These are phyloP conservation scores for Trypanosomatidae sp. DNA, from an alignment of 208 protist genomes.

Conservation along the genomic window DNA sequence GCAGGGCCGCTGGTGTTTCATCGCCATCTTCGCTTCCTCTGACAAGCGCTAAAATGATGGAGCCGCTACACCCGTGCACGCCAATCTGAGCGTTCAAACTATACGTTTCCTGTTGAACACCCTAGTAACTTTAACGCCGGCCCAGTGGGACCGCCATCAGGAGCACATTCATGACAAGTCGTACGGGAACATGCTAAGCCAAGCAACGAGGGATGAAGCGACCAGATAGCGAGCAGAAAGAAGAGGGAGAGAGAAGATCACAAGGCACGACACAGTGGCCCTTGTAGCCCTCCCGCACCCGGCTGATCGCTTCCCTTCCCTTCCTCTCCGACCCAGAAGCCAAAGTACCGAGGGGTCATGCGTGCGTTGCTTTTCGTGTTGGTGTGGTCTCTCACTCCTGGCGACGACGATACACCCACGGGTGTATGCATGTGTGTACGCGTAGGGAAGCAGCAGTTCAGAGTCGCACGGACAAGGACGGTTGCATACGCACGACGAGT, in stretches of 20 bases:
- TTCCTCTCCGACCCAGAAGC: neutral
- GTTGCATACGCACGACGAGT: neutral
- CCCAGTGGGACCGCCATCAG: neutral
- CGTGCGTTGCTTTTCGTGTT: neutral
- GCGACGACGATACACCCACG: neutral
- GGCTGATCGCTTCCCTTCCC: neutral
- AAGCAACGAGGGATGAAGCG: neutral
- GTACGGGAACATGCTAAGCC: neutral
- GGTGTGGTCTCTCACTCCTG: neutral
- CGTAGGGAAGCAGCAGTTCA: neutral
- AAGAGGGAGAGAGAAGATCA: neutral
- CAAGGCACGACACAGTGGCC: neutral
- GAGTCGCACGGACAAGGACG: neutral
- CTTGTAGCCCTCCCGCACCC: neutral
- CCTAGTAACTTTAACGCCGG: neutral
- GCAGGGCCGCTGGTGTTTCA: neutral
- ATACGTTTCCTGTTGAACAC: neutral
- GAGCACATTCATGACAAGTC: neutral
- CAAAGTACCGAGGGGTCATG: neutral
- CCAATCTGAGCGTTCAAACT: neutral
- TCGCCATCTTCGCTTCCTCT: neutral
- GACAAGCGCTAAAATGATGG: neutral
- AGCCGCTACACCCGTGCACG: neutral
- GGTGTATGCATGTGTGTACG: neutral
- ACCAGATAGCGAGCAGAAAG: neutral